These are phyloP conservation scores for Colletotrichum siamense DNA, from an alignment of 2,329 filamentous ascomycete species.

Conservation along the genomic window DNA sequence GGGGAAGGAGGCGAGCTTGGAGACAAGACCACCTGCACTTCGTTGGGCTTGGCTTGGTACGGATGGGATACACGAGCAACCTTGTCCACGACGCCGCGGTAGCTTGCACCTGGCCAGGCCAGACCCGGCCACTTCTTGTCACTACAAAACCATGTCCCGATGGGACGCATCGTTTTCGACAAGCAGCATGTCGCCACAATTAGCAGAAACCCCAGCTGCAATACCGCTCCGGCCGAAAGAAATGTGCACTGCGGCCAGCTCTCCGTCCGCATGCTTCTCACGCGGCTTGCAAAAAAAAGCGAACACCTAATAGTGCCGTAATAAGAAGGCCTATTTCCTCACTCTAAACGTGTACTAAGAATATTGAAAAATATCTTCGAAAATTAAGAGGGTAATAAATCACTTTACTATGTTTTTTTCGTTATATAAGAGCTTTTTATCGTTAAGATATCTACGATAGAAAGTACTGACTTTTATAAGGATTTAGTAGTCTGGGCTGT, in stretches of 20 bases:
- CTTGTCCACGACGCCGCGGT: not conserved
- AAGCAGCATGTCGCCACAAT: not conserved
- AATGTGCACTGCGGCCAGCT: not conserved
- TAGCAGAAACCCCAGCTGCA: not conserved
- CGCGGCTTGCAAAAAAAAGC: too few relatives aligned
- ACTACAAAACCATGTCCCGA: not conserved
- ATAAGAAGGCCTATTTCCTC: too few relatives aligned
- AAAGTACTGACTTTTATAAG: too few relatives aligned
- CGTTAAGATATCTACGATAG: too few relatives aligned
- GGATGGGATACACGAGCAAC: not conserved
- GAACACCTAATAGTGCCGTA: too few relatives aligned
- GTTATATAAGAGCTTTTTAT: too few relatives aligned
- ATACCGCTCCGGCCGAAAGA: not conserved
- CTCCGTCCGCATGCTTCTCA: not conserved
- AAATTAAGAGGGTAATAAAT: too few relatives aligned
- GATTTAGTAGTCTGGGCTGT: too few relatives aligned
- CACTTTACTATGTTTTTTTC: too few relatives aligned
- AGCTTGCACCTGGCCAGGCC: not conserved
- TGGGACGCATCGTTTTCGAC: not conserved
- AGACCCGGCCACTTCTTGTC: not conserved
- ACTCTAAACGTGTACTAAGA: too few relatives aligned
- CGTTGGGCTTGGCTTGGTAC: not conserved
- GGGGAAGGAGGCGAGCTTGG: not conserved
- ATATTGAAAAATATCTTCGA: too few relatives aligned
- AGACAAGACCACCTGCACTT: not conserved